Evolutionary conservation across 176 grass and related monocot species (phyloP), one percentile per base, ranked within the genome.

Genomic region (Puya raimondii): DNA sequence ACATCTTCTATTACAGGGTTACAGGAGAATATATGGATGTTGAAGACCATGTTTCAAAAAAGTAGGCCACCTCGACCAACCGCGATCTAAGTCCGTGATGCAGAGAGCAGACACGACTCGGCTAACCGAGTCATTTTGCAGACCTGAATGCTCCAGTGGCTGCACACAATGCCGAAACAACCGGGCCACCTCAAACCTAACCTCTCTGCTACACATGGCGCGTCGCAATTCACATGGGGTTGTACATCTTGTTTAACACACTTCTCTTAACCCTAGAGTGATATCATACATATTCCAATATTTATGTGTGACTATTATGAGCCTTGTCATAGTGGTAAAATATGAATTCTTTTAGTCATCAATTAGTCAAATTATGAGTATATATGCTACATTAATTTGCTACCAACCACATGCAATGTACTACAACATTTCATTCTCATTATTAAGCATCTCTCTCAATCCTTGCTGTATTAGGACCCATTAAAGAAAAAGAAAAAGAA

Each of bases 1-100:
- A 42, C 33, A 6, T 2, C 70, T 74, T 59, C 49, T 63, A 16
- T 61, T 54, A 66, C 81, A 96, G 92, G 81, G 51, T 76, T 78
- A 91, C 86, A 26, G 88, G 92, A 77, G 79, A 85, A 70, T 96
- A 70, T 59, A 78, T 17, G 26, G 86, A 96, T 52, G 67, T 76
- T 3, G 81, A 78, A 50, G 18, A 77, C 49, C 27, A 57, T 49
- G 70, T 65, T 18, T 47, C 26, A 3, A 50, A 42, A 29, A 61
- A 51, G 10, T 70, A 74, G 51, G 48, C 59, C 17, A 50, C 42
- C 4, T 33, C 51, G 11, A 8, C 23, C 5, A 75, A 47, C 14
- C 5, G 56, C 50, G 15, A 77, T 88, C 51, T 70, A 16, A 52
- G 69, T 18, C 64, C 50, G 17, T 52, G 15, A 57, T 25, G 22